phyloP scores from a whole-genome alignment of 371 early-diverging fungal species.

The Mortierella sp. region DNA sequence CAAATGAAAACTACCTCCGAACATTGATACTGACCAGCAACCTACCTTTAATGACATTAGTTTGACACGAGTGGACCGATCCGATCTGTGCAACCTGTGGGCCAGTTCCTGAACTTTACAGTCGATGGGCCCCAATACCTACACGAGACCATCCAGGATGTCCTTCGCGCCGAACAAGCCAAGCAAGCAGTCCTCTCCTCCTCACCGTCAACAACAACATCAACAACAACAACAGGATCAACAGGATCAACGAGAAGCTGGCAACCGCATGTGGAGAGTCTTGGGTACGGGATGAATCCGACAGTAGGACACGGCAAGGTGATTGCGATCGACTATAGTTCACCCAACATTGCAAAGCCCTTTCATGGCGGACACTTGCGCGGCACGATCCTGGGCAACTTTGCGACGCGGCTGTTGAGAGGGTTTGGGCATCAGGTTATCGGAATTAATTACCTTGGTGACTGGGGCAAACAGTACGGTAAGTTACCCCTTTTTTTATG shows the following conservation, averaged over 20 bases:
- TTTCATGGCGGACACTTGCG: slow-evolving; percentile 99
- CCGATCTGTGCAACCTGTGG: slow-evolving; percentile 65
- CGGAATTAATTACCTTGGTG: slow-evolving; percentile 99
- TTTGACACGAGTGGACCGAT: slow-evolving; percentile 56
- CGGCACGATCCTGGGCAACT: slow-evolving; percentile 98
- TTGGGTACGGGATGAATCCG: slow-evolving; percentile 45
- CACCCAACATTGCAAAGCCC: slow-evolving; percentile 99
- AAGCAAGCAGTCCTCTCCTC: slow-evolving; percentile 13
- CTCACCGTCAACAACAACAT: not conserved
- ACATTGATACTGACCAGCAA: not conserved
- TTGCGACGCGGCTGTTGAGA: slow-evolving; percentile 85
- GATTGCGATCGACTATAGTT: slow-evolving; percentile 94
- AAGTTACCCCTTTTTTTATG: slow-evolving; percentile 15
- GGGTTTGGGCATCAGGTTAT: slow-evolving; percentile 92
- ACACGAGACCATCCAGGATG: slow-evolving; percentile 65
- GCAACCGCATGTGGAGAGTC: slow-evolving; percentile 10
- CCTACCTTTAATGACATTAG: not conserved
- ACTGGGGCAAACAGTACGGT: slow-evolving; percentile 99
- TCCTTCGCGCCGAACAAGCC: slow-evolving; percentile 40
- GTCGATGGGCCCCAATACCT: slow-evolving; percentile 69
- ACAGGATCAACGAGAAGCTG: slow-evolving; percentile 58
- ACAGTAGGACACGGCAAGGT: slow-evolving; percentile 66
- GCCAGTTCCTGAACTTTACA: slow-evolving; percentile 82
- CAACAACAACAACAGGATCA: not conserved
- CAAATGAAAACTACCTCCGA: no score